phyloP scores from a whole-genome alignment of 2,329 filamentous ascomycete species.

The Diaporthe citriasiana region DNA sequence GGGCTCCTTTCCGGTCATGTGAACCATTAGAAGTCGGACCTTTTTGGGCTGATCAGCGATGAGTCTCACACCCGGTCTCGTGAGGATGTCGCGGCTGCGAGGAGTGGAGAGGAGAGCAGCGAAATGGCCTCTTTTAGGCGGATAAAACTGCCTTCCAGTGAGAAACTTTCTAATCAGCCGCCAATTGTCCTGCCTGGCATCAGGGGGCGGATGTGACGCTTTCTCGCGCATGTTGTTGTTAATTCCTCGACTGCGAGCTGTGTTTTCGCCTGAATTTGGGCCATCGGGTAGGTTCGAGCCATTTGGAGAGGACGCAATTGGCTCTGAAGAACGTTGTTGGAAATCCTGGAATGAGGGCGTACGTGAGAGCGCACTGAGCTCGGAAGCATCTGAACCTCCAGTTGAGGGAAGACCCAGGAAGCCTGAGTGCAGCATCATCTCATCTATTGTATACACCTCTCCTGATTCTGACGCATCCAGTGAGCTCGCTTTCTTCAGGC shows the following conservation, averaged over 20 bases:
- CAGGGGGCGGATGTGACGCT: background rate
- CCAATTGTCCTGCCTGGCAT: constrained; percentile 20
- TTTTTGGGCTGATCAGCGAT: constrained; percentile 3
- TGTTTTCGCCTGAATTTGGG: background rate
- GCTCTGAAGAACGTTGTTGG: background rate
- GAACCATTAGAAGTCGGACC: constrained; percentile 27
- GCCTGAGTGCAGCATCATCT: constrained; percentile 4
- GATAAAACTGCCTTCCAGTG: background rate
- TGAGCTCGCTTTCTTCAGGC: background rate
- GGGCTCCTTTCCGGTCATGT: constrained; percentile 25
- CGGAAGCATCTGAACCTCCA: background rate
- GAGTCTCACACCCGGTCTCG: background rate
- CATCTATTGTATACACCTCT: constrained; percentile 17
- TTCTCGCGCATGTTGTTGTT: background rate
- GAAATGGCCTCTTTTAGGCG: constrained; percentile 15
- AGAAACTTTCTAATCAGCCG: background rate
- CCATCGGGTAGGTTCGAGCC: too few relatives aligned
- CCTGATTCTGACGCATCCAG: too few relatives aligned
- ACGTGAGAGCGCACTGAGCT: background rate
- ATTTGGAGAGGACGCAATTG: background rate
- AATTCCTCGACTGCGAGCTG: fast-evolving
- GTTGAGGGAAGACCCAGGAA: background rate
- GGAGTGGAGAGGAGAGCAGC: background rate
- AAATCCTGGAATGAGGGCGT: background rate
- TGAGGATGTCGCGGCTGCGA: background rate